Evolutionary conservation across 2,329 filamentous ascomycete species (phyloP), one percentile per base, ranked within the genome.

Genomic region (Ophiosphaerella herpotricha): DNA sequence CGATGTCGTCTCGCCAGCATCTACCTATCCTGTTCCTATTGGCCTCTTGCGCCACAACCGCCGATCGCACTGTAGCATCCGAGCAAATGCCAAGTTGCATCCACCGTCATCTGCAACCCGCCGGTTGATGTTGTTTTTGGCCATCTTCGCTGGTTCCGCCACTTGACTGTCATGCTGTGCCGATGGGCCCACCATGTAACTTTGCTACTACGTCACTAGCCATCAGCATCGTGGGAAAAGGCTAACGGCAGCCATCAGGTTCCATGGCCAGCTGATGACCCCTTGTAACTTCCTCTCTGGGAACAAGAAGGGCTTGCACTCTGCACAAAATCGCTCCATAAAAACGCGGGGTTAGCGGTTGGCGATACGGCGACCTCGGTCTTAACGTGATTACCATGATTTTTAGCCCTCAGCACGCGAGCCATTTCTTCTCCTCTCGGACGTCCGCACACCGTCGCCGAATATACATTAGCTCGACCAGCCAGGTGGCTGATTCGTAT

Each of bases 261-360:
- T 51, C 47, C 46, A 45, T 50, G 39, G 51, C 45, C 9, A 4
- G 40, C 39, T 51, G 46, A 42, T 24, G 54, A 55, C 47, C 6
- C 43, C 45, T 39, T 31, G 40, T 53, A 58, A 46, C 55, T 61
- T 39, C 61, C 59, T 54, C 23, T 56, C 55, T 45, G 16, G 57
- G 52, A 29, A 26, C 33, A 7, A 21, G 26, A 7, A 37, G 50
- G 33, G 41, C 46, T 49, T 33, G 43, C 39, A 46, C 35, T 29
- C 40, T 41, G 9, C 37, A 42, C 36, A 44, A 37, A 41, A 51
- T 29, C 42, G 46, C 48, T 21, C 43, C 57, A 48, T 48, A 56
- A 43, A 45, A 54, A 51, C 55, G 61, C 58, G 61, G 61, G 60
- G 61, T 60, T 63, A 55, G 55, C 54, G 58, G 55, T 34, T 44